These are phyloP conservation scores for Hanseniaspora jakobsenii DNA, from an alignment of 805 yeast genomes.

Conservation along the genomic window DNA sequence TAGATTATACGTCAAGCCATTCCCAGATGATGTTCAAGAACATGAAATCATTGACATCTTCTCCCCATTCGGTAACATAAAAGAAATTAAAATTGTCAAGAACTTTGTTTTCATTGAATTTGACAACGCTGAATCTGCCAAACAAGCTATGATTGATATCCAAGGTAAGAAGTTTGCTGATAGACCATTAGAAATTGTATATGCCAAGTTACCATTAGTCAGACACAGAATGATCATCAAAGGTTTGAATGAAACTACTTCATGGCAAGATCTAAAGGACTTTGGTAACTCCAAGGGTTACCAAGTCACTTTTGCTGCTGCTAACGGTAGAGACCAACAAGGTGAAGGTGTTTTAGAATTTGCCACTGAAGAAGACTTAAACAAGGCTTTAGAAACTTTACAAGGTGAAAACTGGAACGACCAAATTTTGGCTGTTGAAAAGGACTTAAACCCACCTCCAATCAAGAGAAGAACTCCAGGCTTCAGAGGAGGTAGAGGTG, in stretches of 20 bases:
- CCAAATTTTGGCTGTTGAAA: conserved; percentile 57
- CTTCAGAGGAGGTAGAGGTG: conserved; percentile 38
- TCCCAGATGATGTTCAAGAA: conserved; percentile 41
- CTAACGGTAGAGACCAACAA: conserved; percentile 35
- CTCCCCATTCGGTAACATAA: conserved; percentile 51
- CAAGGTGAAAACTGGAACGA: conserved; percentile 66
- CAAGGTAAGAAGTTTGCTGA: conserved; percentile 58
- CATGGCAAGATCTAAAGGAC: conserved; percentile 87
- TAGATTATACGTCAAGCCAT: conserved; percentile 50
- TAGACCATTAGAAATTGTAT: conserved; percentile 36
- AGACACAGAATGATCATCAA: conserved; percentile 59
- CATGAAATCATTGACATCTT: conserved; percentile 62
- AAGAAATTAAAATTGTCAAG: conserved; percentile 57
- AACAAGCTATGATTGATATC: conserved; percentile 61
- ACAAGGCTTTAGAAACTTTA: conserved; percentile 58
- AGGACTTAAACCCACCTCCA: conserved; percentile 50
- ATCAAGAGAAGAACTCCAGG: conserved; percentile 38
- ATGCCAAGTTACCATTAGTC: conserved; percentile 44
- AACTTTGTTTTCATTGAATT: conserved; percentile 88
- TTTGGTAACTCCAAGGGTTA: conserved; percentile 65
- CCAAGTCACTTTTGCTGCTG: conserved; percentile 49
- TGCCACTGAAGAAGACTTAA: conserved; percentile 59
- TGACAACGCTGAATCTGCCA: conserved; percentile 58
- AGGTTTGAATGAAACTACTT: conserved; percentile 61
- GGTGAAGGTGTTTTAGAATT: conserved; percentile 39